Evolutionary conservation across 2,329 filamentous ascomycete genomes (phyloP).

Genomic region (Fusarium duplospermum): DNA sequence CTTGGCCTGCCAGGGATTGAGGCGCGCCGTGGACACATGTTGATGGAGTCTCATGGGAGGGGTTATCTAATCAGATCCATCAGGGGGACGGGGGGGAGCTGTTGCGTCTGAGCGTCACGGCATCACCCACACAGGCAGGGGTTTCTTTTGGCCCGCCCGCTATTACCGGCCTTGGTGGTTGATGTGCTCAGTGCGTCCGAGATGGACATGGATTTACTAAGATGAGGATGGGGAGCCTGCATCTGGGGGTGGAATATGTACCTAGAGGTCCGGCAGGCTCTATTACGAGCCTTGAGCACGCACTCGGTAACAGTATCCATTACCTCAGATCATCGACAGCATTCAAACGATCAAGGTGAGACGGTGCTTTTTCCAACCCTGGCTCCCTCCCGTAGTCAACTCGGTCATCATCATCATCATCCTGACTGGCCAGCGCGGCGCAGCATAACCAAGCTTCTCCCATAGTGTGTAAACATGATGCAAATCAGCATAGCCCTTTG

Average conservation of each 20-base stretch:
- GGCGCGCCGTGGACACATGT: background rate
- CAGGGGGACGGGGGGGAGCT: background rate
- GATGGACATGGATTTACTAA: slow-evolving; percentile 9
- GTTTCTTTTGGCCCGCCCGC: slow-evolving; percentile 27
- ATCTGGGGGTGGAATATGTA: background rate
- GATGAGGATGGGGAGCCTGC: background rate
- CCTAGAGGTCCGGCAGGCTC: background rate
- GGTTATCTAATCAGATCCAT: slow-evolving; percentile 46
- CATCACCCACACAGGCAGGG: slow-evolving; percentile 13
- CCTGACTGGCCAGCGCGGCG: slow-evolving; percentile 1
- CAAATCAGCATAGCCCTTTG: background rate
- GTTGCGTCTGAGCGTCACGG: slow-evolving; percentile 6
- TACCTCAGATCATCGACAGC: background rate
- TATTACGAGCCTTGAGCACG: background rate
- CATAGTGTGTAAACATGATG: background rate
- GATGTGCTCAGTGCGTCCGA: slow-evolving; percentile 28
- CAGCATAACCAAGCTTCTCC: background rate
- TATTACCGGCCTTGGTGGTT: slow-evolving; percentile 4
- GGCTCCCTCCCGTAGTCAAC: background rate
- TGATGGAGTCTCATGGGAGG: slow-evolving; percentile 12
- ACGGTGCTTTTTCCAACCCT: slow-evolving; percentile 11
- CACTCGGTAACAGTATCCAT: background rate
- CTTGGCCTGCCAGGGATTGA: slow-evolving; percentile 2
- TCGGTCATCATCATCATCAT: background rate
- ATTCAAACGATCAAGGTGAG: background rate